Conservation (phyloP, 1,284 basidiomycete species). For the Pterulicium gracile region DNA sequence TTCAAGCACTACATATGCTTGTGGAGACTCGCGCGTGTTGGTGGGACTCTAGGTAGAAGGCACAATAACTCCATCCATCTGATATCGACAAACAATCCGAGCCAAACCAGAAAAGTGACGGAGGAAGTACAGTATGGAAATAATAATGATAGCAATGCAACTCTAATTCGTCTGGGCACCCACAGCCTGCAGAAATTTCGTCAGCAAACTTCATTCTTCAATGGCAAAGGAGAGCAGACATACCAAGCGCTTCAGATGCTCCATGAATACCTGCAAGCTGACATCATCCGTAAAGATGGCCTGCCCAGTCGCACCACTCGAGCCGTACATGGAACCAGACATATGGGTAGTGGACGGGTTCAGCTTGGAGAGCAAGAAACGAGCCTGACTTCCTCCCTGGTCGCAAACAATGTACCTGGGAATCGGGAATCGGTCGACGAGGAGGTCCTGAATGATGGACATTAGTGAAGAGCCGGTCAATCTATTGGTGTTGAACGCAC, state of each 20-base stretch:
- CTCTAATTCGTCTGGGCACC: conserved; percentile 56
- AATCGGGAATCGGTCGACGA: conserved; percentile 93
- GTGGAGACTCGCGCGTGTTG: no score
- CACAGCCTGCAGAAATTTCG: conserved; percentile 36
- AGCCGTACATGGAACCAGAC: conserved; percentile 81
- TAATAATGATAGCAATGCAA: conserved; percentile 3
- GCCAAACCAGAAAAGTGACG: no score
- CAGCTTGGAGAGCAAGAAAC: conserved; percentile 93
- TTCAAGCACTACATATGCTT: no score
- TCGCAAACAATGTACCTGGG: conserved; percentile 98
- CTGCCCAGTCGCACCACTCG: conserved; percentile 63
- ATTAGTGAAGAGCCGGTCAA: background rate
- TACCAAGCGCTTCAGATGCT: conserved; percentile 83
- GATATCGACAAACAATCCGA: no score
- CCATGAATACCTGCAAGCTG: conserved; percentile 94
- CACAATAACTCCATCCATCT: no score
- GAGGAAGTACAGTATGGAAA: no score
- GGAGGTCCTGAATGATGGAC: conserved; percentile 57
- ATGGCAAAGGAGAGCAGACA: conserved; percentile 17
- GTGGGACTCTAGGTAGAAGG: no score
- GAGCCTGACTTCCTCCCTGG: conserved; percentile 94
- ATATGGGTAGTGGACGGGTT: conserved; percentile 99
- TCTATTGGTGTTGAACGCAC: conserved; percentile 22
- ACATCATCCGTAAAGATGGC: conserved; percentile 99
- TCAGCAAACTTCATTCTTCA: conserved; percentile 7